Conservation (phyloP, 2,329 filamentous ascomycete genomes). For the Macrophomina pseudophaseolina region DNA sequence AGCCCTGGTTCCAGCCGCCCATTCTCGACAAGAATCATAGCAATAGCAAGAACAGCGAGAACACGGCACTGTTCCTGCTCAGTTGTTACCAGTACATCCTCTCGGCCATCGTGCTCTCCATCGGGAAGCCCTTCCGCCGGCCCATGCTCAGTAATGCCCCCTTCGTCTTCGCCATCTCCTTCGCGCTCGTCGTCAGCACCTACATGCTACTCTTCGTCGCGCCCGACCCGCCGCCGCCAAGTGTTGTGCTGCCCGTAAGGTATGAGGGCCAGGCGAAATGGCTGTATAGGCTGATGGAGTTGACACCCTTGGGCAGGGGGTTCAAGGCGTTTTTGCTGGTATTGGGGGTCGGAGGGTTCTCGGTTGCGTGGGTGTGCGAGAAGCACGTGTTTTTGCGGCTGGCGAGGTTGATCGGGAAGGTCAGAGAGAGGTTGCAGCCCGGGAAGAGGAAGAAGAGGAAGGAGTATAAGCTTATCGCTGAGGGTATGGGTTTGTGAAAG, state of each 20-base stretch:
- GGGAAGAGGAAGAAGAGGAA: slow-evolving; percentile 77
- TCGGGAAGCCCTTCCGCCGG: slow-evolving; percentile 89
- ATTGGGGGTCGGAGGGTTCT: slow-evolving; percentile 73
- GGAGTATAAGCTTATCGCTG: slow-evolving; percentile 77
- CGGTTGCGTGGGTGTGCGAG: slow-evolving; percentile 73
- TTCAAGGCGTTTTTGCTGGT: slow-evolving; percentile 76
- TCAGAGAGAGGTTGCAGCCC: slow-evolving; percentile 62
- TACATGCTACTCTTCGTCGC: slow-evolving; percentile 74
- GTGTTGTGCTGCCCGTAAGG: not conserved
- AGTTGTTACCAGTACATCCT: slow-evolving; percentile 96
- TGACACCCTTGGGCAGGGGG: slow-evolving; percentile 74
- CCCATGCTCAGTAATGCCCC: slow-evolving; percentile 72
- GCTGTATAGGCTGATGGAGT: slow-evolving; percentile 78
- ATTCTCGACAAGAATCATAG: slow-evolving; percentile 76
- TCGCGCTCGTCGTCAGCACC: slow-evolving; percentile 68
- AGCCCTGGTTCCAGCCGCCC: slow-evolving; percentile 86
- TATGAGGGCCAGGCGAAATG: slow-evolving; percentile 55
- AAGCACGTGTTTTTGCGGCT: slow-evolving; percentile 70
- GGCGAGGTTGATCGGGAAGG: slow-evolving; percentile 68
- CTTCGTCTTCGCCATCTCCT: slow-evolving; percentile 62
- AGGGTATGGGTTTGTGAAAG: slow-evolving; percentile 28
- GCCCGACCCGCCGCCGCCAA: slow-evolving; percentile 53
- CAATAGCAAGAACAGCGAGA: slow-evolving; percentile 90
- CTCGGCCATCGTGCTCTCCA: slow-evolving; percentile 84
- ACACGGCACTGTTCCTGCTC: slow-evolving; percentile 86